Evolutionary conservation across 768 basidiomycete species (phyloP).

Genomic region (Kwoniella heveanensis): DNA sequence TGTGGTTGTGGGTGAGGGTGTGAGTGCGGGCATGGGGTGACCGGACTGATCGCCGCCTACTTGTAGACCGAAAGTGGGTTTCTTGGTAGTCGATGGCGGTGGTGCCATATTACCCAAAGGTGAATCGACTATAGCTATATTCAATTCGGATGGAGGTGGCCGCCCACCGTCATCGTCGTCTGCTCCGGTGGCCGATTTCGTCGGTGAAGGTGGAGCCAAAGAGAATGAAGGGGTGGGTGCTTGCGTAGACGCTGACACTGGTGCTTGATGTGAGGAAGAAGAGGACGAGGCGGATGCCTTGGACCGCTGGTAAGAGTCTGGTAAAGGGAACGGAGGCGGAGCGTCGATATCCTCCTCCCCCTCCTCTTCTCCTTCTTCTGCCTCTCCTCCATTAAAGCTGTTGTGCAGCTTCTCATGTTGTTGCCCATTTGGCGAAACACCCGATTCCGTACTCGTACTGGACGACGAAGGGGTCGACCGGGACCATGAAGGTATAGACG

Average conservation of each 20-base stretch:
- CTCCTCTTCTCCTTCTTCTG: conserved; percentile 9
- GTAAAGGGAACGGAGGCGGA: conserved; percentile 55
- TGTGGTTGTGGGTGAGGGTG: conserved; percentile 1
- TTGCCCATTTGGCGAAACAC: conserved; percentile 1
- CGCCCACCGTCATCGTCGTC: conserved; percentile 14
- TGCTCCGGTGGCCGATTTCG: conserved; percentile 4
- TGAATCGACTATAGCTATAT: conserved; percentile 43
- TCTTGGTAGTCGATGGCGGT: conserved; percentile 46
- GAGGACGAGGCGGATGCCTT: too few relatives aligned
- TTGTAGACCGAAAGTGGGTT: conserved; percentile 46
- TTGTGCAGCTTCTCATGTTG: too few relatives aligned
- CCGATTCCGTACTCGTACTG: conserved; percentile 10
- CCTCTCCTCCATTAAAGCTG: background rate
- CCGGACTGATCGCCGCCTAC: conserved; percentile 32
- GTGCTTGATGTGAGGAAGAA: conserved; percentile 22
- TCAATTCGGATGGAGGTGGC: conserved; percentile 35
- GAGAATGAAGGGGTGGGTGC: conserved; percentile 35
- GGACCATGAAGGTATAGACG: conserved; percentile 16
- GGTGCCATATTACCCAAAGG: conserved; percentile 50
- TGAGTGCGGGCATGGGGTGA: background rate
- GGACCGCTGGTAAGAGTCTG: conserved; percentile 54
- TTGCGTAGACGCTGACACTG: conserved; percentile 6
- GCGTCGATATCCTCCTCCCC: conserved; percentile 48
- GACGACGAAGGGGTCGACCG: conserved; percentile 12
- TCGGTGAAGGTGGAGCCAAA: conserved; percentile 43